Evolutionary conservation across 768 basidiomycete genomes (phyloP), one percentile per base, ranked within the genome.

Genomic region (Coprinellus aureogranulatus): DNA sequence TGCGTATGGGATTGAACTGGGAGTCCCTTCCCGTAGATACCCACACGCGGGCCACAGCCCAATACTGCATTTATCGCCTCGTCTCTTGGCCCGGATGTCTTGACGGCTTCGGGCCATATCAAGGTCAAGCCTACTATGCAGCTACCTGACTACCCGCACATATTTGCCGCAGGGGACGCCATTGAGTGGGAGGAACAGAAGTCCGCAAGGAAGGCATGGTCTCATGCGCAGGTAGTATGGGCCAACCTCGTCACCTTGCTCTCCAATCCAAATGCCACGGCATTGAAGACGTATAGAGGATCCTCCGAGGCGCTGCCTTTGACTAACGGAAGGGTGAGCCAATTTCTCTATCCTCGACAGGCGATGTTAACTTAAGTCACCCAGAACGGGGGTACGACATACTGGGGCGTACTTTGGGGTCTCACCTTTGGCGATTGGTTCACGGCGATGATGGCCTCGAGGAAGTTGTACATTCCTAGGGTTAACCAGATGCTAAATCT

Each of bases 31-130:
- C 5, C 48, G 23, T 41, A 75, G 75, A 40, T 75, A 10, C 47
- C 68, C 1, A 67, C 72, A 18, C 54, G 69, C 14, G 74, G 75
- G 5, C 72, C 74, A 2, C 71, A 72, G 18, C 74, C 75, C 2
- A 69, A 81, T 61, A 85, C 84, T 0, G 73, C 58, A 2, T 79
- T 85, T 61, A 68, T 86, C 16, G 63, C 48, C 20, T 55, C 69
- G 30, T 77, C 81, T 14, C 67, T 77, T 10, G 75, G 74, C 11
- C 46, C 61, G 1, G 63, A 65, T 28, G 57, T 55, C 4, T 71
- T 84, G 1, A 70, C 54, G 42, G 64, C 31, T 55, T 61, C 48
- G 69, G 79, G 60, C 61, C 68, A 57, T 34, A 72, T 87, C 59
- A 81, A 77, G 57, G 75, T 86, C 26, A 67, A 69, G 30, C 70